Conservation (phyloP, 495 filamentous ascomycete genomes). For the Echria macrotheca region DNA sequence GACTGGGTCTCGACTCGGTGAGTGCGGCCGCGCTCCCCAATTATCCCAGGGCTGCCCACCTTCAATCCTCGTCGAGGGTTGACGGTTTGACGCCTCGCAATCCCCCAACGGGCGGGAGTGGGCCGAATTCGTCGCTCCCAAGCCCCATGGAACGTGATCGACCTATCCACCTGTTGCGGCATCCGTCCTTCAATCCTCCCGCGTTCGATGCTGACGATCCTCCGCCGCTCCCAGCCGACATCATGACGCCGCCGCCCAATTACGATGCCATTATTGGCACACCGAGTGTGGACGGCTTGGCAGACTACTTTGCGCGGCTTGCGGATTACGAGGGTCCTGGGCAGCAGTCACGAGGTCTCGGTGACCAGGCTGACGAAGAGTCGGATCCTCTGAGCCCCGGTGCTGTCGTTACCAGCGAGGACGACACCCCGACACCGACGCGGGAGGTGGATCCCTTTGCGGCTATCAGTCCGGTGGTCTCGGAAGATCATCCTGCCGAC, state of each 20-base stretch:
- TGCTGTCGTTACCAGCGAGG: constrained; percentile 2
- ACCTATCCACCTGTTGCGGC: constrained; percentile 86
- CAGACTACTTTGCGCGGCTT: constrained; percentile 78
- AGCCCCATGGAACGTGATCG: constrained; percentile 33
- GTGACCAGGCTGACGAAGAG: background rate
- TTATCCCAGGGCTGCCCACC: constrained; percentile 26
- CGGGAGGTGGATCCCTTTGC: background rate
- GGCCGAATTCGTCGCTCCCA: background rate
- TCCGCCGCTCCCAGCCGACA: constrained; percentile 37
- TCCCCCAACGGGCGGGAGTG: constrained; percentile 17
- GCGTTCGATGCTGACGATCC: constrained; percentile 83
- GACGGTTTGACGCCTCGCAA: constrained; percentile 9
- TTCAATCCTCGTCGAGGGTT: constrained; percentile 14
- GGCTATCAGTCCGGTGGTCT: background rate
- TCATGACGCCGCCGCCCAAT: constrained; percentile 80
- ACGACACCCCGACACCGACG: constrained; percentile 1
- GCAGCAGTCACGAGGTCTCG: constrained; percentile 1
- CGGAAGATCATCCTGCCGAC: constrained; percentile 11
- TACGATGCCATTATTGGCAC: constrained; percentile 83
- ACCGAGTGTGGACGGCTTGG: constrained; percentile 70
- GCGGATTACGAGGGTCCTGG: constrained; percentile 39
- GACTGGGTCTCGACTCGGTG: constrained; percentile 19
- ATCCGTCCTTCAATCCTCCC: constrained; percentile 84
- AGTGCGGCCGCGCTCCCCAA: constrained; percentile 15
- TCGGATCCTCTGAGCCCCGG: constrained; percentile 2